A percentile compares a stretch with the other conserved stretches of the same genome.
Conservation (phyloP, 768 basidiomycete species). For the Russula olivacea region DNA sequence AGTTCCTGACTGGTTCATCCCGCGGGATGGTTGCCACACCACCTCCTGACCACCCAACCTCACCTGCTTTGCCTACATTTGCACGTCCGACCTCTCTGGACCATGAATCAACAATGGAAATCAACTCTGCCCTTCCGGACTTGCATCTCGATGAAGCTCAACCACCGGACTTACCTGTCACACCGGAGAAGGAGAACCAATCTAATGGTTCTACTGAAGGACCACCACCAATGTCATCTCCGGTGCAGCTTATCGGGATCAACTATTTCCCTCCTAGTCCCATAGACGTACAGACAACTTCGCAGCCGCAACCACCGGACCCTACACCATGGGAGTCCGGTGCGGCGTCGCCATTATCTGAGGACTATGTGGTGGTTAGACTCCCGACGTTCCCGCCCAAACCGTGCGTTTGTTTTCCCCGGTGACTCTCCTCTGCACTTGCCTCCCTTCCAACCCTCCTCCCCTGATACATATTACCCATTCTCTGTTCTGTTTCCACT, state of each 20-base stretch:
- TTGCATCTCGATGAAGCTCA: neutral
- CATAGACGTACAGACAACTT: constrained; percentile 37
- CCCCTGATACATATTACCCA: too few relatives aligned
- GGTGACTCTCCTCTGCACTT: neutral
- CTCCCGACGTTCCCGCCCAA: constrained; percentile 10
- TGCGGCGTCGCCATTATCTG: constrained; percentile 42
- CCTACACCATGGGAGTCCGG: constrained; percentile 62
- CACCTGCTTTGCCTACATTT: neutral
- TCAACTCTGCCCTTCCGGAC: neutral
- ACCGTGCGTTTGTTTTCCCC: constrained; percentile 14
- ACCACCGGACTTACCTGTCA: neutral
- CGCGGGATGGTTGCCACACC: constrained; percentile 8
- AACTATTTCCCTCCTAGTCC: constrained; percentile 21
- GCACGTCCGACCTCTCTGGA: neutral
- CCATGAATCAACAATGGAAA: constrained; percentile 8
- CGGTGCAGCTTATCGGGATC: constrained; percentile 22
- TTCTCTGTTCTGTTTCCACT: neutral
- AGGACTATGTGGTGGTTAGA: neutral
- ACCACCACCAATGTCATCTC: neutral
- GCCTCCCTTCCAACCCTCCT: too few relatives aligned
- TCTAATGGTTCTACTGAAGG: neutral
- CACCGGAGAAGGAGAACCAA: constrained; percentile 11
- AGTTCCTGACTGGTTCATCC: neutral
- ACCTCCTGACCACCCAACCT: neutral
- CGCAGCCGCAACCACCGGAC: constrained; percentile 47